Evolutionary conservation across 345 rosid species (phyloP), one percentile per base, ranked within the genome.

Genomic region (Citrus medica): DNA sequence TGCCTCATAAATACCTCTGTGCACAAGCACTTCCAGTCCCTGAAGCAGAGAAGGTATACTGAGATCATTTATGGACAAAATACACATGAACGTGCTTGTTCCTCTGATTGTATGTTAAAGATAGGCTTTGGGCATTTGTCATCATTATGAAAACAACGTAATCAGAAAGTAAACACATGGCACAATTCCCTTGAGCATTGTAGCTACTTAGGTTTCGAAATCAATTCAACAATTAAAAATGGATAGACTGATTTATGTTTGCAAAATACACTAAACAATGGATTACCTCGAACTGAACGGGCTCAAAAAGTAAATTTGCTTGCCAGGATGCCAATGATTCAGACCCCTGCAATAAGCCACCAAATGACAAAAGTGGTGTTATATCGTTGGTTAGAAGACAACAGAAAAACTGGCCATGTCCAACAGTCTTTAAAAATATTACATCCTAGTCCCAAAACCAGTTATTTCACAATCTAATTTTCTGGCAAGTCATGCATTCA

Each of bases 1-100:
- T 71, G 98, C 99, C 90, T 94, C 98, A 61, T 96, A 94, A 74
- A 96, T 96, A 21, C 99, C 99, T 88, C 98, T 90, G 69, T 96
- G 99, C 79, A 92, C 97, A 79, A 75, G 89, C 56, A 91, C 90
- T 84, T 92, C 94, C 71, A 92, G 75, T 32, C 94, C 98, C 96
- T 93, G 84, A 64, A 83, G 42, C 58, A 75, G 70, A 53, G 58
- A 66, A 74, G 69, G 79, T 46, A 37, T 40, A 81, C 37, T 60
- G 33, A 37, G 64, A 38, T 32, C 22, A 53, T 0, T 32, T 56
- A 35, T 17, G 19, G 24, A 48, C 48, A 38, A 67, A 4, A 24
- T 66, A 67, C 48, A 73, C 4, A 37, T 37, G 6, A 1, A 16
- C 7, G 6, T 38, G 10, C 17, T 19, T 53, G 24, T 53, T 61